These are phyloP conservation scores for Neostapfia colusana DNA, from an alignment of 176 grass and related monocot species.

Conservation along the genomic window DNA sequence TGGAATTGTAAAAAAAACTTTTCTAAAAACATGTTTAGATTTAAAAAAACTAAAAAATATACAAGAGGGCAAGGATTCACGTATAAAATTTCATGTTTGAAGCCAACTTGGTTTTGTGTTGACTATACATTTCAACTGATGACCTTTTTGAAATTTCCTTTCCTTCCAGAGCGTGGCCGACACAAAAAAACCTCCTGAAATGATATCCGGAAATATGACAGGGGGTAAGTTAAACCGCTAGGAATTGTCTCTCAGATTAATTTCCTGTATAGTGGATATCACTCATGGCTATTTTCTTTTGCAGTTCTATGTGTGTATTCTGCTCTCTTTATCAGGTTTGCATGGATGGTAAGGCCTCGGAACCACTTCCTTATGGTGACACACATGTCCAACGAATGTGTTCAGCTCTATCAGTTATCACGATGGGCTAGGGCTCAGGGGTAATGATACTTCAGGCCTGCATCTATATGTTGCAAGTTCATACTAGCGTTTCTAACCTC, in stretches of 20 bases:
- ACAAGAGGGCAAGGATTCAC: no score
- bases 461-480: background rate
- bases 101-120: no score
- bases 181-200: conserved; percentile 70
- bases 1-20: no score
- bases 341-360: conserved; percentile 84
- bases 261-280: background rate
- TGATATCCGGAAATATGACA: conserved; percentile 88
- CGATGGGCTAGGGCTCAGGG: conserved; percentile 63
- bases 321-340: conserved; percentile 81
- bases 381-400: conserved; percentile 69
- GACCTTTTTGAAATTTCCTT: background rate
- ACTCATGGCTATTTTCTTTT: conserved; percentile 10
- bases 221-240: conserved; percentile 41
- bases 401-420: conserved; percentile 81
- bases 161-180: conserved; percentile 42
- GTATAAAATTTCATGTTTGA: no score
- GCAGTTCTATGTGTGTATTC: conserved; percentile 94
- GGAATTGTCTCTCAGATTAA: background rate
- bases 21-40: no score
- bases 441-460: conserved; percentile 26
- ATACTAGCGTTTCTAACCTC: no score
- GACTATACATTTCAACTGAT: no score
- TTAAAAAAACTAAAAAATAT: no score
- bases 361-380: conserved; percentile 78